A percentile compares a stretch with the other conserved stretches of the same genome.
These are phyloP conservation scores for Lagerstroemia speciosa DNA, from an alignment of 345 rosid genomes.

Conservation along the genomic window DNA sequence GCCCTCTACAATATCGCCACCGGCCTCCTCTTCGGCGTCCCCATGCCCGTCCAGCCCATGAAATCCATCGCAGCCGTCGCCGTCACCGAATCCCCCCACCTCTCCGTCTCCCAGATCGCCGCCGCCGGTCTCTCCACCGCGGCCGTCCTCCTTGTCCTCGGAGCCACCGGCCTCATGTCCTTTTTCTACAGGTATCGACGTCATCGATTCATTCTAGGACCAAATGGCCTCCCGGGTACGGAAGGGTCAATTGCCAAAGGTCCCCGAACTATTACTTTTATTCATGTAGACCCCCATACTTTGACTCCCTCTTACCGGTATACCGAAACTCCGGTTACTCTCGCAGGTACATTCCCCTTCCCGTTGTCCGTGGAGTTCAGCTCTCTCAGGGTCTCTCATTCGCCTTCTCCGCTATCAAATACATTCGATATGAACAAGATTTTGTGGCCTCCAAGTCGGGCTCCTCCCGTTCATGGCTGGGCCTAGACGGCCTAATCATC, in stretches of 20 bases:
- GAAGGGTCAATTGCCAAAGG: background rate
- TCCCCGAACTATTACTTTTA: background rate
- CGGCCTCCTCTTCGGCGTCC: slow-evolving; percentile 71
- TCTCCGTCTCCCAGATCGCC: slow-evolving; percentile 53
- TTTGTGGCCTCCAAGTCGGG: slow-evolving; percentile 50
- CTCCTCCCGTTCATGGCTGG: slow-evolving; percentile 57
- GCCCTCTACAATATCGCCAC: slow-evolving; percentile 62
- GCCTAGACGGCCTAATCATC: slow-evolving; percentile 64
- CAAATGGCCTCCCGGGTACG: background rate
- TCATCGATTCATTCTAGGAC: background rate
- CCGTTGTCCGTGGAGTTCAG: slow-evolving; percentile 93
- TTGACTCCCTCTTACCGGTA: background rate
- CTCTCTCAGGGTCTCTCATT: slow-evolving; percentile 87
- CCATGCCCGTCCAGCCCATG: slow-evolving; percentile 90
- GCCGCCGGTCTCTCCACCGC: slow-evolving; percentile 62
- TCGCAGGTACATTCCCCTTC: slow-evolving; percentile 63
- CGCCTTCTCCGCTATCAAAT: slow-evolving; percentile 82
- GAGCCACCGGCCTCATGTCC: slow-evolving; percentile 70
- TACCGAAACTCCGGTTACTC: slow-evolving; percentile 12
- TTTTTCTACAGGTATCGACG: slow-evolving; percentile 33
- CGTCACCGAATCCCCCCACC: slow-evolving; percentile 60
- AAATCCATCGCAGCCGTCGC: slow-evolving; percentile 83
- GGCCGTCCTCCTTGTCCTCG: slow-evolving; percentile 49
- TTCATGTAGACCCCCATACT: background rate
- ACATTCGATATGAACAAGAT: slow-evolving; percentile 61